Percentiles rank a stretch among this genome's conserved stretches.
phyloP scores from a whole-genome alignment of 805 yeast species.

The Pichia membranifaciens region DNA sequence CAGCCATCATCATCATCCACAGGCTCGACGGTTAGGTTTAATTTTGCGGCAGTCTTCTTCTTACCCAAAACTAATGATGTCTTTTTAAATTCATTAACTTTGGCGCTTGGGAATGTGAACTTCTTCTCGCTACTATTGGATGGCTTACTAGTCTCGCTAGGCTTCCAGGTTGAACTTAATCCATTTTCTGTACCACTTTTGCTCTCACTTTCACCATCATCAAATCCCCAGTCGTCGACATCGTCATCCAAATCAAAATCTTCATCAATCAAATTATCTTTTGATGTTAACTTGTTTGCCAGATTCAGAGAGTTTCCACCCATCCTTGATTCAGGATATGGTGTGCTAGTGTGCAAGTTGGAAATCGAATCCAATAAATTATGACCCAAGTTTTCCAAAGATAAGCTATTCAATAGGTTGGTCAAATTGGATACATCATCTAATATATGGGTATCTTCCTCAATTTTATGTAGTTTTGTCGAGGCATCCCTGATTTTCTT shows the following conservation, averaged over 20 bases:
- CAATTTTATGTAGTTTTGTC: conserved; percentile 27
- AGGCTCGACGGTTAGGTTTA: conserved; percentile 31
- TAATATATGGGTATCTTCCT: conserved; percentile 24
- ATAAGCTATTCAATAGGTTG: conserved; percentile 16
- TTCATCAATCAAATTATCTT: conserved; percentile 12
- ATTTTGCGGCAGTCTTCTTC: conserved; percentile 23
- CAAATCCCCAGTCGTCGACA: conserved; percentile 31
- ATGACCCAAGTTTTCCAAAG: conserved; percentile 21
- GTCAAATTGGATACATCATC: conserved; percentile 16
- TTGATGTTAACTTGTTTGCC: conserved; percentile 1
- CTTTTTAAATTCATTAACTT: background rate
- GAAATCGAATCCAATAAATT: conserved; percentile 4
- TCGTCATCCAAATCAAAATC: conserved; percentile 18
- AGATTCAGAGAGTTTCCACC: background rate
- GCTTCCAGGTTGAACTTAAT: background rate
- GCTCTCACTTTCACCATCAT: conserved; percentile 15
- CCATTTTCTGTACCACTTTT: too few relatives aligned
- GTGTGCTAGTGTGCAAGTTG: background rate
- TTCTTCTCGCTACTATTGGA: too few relatives aligned
- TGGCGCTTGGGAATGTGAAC: too few relatives aligned
- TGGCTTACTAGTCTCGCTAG: background rate
- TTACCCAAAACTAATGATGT: conserved; percentile 10
- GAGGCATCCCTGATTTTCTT: conserved; percentile 46
- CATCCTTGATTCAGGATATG: conserved; percentile 5
- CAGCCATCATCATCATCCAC: conserved; percentile 36